Percentiles rank a stretch among this genome's conserved stretches.
These are phyloP conservation scores for Rhexocercosporidium sp. DNA, from an alignment of 2,329 filamentous ascomycete genomes.

Conservation along the genomic window DNA sequence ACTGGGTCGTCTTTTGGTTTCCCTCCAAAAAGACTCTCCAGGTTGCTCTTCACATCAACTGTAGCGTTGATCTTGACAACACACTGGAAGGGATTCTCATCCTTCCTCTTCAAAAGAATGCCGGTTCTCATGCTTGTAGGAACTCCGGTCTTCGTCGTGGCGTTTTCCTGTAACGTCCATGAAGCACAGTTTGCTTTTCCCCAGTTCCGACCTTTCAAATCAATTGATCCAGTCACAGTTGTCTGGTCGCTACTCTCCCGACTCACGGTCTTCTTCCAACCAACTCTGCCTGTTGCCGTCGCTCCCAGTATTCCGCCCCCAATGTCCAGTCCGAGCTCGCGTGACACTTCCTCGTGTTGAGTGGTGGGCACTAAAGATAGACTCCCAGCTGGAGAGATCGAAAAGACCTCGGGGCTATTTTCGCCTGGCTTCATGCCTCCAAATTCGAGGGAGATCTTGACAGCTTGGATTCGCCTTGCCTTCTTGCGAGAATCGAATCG, in stretches of 20 bases:
- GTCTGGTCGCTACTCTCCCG: slow-evolving; percentile 8
- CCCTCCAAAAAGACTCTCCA: slow-evolving; percentile 38
- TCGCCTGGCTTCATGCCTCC: slow-evolving; percentile 9
- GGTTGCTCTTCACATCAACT: slow-evolving; percentile 33
- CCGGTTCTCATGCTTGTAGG: slow-evolving; percentile 33
- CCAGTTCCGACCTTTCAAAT: slow-evolving; percentile 29
- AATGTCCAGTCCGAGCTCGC: neutral
- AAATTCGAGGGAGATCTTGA: slow-evolving; percentile 34
- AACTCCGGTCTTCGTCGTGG: slow-evolving; percentile 33
- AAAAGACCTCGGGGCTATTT: slow-evolving; percentile 22
- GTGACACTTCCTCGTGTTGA: slow-evolving; percentile 12
- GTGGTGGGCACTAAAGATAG: slow-evolving; percentile 10
- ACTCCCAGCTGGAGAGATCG: slow-evolving; percentile 8
- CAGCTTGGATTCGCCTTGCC: slow-evolving; percentile 35
- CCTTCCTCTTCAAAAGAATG: slow-evolving; percentile 35
- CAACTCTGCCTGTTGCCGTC: slow-evolving; percentile 4
- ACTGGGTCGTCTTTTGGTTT: slow-evolving; percentile 31
- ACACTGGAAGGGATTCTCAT: slow-evolving; percentile 40
- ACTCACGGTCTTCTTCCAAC: slow-evolving; percentile 8
- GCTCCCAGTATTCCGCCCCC: slow-evolving; percentile 2
- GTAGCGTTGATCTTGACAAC: slow-evolving; percentile 38
- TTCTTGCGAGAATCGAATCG: slow-evolving; percentile 37
- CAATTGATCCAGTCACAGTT: slow-evolving; percentile 30
- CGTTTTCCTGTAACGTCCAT: slow-evolving; percentile 40
- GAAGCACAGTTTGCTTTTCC: slow-evolving; percentile 30